Base-by-base conservation (phyloP, 108 stramenopile genomes). In the Mediolabrus comicus region DNA sequence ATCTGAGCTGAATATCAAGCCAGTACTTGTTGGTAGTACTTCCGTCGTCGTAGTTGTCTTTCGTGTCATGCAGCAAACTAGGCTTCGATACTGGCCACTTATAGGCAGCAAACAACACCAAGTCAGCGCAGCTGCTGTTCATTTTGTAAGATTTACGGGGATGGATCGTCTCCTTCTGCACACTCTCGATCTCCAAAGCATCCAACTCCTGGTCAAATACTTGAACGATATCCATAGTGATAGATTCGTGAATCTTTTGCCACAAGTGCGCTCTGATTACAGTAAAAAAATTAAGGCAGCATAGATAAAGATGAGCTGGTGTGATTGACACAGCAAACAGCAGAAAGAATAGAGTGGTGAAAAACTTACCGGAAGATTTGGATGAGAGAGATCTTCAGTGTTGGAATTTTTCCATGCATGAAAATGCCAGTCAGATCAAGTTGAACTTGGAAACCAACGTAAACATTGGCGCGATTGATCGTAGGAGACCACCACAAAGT, bases 151-250 rank as follows among this genome's bases (percentile, higher is more conserved):
- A 95, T 82, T 99, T 99, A 31, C 99, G 82, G 14, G 99, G 99
- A 79, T 99, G 99, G 71, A 99, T 99, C n/a, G 98, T 98, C 82
- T 99, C 99, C 81, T 99, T 99, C 77, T 99, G 99, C 36, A 98
- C 99, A 70, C 90, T 98, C 78, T 98, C 97, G 59, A 99, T 98
- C 67, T 98, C 97, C 53, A 99, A 83, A 19, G 98, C 91, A 83
- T 98, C 98, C 53, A 98, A 84, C 82, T 98, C 97, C 84, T 97
- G 96, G 64, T 99, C 98, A 65, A 99, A 97, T 12, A 98, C 95
- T 77, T 98, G 96, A 12, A 95, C 97, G 67, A 99, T 88, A 71
- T 99, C 99, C 98, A 98, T 99, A 9, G 97, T 97, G 58, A 99
- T 87, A 54, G 90, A 92, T 84, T 99, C 99, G 85, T 99, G 99